Evolutionary conservation across 306 rosid genomes (phyloP).

Genomic region (Malus sieversii): DNA sequence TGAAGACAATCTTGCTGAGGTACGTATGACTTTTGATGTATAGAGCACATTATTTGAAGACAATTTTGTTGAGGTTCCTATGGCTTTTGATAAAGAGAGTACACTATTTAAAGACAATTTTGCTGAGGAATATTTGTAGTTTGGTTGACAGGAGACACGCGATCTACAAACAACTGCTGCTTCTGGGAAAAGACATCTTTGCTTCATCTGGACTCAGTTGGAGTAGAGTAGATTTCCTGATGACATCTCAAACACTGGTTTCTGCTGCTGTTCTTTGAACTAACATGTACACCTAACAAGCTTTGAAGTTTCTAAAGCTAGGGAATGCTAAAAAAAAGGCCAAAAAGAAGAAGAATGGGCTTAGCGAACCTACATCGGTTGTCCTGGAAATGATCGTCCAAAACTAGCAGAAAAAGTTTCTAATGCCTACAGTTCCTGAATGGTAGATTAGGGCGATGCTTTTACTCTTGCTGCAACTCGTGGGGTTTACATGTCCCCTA

Average conservation of each 20-base stretch:
- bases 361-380: background rate
- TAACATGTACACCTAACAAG: background rate
- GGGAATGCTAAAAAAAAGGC: background rate
- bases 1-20: no score
- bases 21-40: no score
- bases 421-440: background rate
- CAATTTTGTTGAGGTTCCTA: background rate
- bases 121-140: background rate
- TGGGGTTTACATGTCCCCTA: background rate
- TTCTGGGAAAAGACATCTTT: background rate
- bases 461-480: background rate
- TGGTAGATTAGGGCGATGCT: background rate
- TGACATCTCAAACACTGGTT: background rate
- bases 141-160: constrained; percentile 1
- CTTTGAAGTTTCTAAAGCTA: background rate
- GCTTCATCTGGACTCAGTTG: background rate
- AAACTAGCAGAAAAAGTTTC: background rate
- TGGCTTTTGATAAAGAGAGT: background rate
- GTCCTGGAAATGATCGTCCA: background rate
- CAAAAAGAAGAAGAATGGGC: background rate
- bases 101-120: background rate
- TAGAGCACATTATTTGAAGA: no score
- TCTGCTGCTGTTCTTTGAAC: background rate
- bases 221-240: background rate
- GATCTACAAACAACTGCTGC: background rate